Evolutionary conservation across 495 filamentous ascomycete genomes (phyloP), one percentile per base, ranked within the genome.

Genomic region (Apodospora peruviana): DNA sequence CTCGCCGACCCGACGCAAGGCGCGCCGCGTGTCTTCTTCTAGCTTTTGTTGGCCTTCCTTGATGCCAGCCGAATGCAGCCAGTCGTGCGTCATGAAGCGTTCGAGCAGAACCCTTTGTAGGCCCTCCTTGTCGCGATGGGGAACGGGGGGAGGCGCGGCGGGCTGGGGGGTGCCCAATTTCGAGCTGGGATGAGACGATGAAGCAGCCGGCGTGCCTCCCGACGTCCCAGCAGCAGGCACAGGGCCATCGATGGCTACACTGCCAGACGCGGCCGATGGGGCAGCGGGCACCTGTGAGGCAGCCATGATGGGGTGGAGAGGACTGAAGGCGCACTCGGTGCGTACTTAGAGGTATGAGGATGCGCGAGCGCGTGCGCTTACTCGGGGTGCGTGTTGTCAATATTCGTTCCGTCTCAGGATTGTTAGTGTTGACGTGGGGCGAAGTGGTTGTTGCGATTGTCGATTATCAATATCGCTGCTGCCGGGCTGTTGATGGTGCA

Each of bases 61-160:
- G 51, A 84, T 68, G 17, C 81, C 81, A 11, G 80, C 80, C 16
- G 79, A 78, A 61, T 91, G 81, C 16, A 85, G 60, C 41, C 82
- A 75, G 58, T 95, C 90, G 59, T 87, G 86, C 54, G 81, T 81
- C 51, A 87, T 79, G 70, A 86, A 91, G 55, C 88, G 80, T 34
- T 90, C 79, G 44, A 95, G 72, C 44, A 86, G 58, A 21, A 87
- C 73, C 56, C 80, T 79, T 12, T 83, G 73, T 35, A 69, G 62
- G 21, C 61, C 51, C 27, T 69, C 69, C 55, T 73, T 72, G 57
- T 73, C 71, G 62, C 73, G 73, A 38, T 58, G 55, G 9, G 62
- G 58, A 16, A 64, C 47, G 3, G 48, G 34, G 23, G 43, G 23
- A 20, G 60, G 38, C 21, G 66, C 52, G 38, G 62, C 51, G 42